Percentiles rank a stretch among this genome's conserved stretches.
Evolutionary conservation across 2,329 filamentous ascomycete genomes (phyloP).

Genomic region (Neopestalotiopsis clavispora): DNA sequence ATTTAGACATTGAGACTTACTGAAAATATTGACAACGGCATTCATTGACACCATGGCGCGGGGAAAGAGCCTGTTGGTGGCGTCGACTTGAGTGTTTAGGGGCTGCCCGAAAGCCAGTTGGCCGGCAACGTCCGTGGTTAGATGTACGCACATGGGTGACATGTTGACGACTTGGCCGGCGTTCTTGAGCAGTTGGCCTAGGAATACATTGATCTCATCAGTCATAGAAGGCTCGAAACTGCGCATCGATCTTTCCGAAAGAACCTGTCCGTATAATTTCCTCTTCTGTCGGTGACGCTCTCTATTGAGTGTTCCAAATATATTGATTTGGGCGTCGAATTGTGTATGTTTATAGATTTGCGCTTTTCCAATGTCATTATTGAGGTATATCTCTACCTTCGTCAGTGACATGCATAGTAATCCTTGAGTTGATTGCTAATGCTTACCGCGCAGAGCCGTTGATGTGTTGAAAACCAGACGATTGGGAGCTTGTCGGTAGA

Average conservation of each 20-base stretch:
- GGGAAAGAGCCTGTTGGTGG: neutral
- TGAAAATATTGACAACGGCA: neutral
- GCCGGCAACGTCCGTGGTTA: constrained; percentile 25
- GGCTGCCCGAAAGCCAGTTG: constrained; percentile 26
- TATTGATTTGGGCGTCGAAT: constrained; percentile 18
- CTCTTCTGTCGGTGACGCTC: constrained; percentile 13
- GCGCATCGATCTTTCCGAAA: constrained; percentile 13
- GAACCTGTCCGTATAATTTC: neutral
- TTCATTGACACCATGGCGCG: neutral
- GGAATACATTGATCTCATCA: constrained; percentile 10
- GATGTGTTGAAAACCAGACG: constrained; percentile 27
- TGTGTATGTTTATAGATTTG: constrained; percentile 23
- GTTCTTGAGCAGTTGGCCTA: constrained; percentile 15
- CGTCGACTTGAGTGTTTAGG: constrained; percentile 25
- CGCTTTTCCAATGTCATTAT: constrained; percentile 24
- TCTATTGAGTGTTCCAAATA: constrained; percentile 12
- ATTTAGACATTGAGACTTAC: neutral
- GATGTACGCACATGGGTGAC: constrained; percentile 18
- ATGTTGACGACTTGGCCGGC: constrained; percentile 22
- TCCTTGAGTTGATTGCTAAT: neutral
- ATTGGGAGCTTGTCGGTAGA: constrained; percentile 25
- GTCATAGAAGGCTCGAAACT: constrained; percentile 14
- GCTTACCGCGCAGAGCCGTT: constrained; percentile 19
- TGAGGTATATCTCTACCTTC: constrained; percentile 25
- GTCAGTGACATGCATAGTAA: neutral